A percentile compares a stretch with the other conserved stretches of the same genome.
These are phyloP conservation scores for Vitis hybrid DNA, from an alignment of 177 flowering plant species.

Conservation along the genomic window DNA sequence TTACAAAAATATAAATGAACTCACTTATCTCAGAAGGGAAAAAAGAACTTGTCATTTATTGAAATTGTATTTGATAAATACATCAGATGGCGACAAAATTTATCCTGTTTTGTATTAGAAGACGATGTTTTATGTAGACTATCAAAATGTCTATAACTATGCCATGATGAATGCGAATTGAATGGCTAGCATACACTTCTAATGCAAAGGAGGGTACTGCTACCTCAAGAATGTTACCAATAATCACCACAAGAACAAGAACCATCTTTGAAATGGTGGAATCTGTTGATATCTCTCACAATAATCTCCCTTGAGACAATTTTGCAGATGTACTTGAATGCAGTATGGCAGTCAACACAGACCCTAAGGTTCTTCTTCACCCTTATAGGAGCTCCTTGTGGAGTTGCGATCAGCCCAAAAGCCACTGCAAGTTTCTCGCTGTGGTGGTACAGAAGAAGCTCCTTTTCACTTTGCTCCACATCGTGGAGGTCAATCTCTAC, in stretches of 20 bases:
- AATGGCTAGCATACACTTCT: neutral
- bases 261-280: constrained; percentile 74
- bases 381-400: constrained; percentile 60
- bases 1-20: no score
- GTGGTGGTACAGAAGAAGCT: constrained; percentile 50
- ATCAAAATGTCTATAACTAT: neutral
- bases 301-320: constrained; percentile 63
- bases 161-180: neutral
- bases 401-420: constrained; percentile 67
- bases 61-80: no score
- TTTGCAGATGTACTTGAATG: constrained; percentile 56
- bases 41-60: no score
- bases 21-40: no score
- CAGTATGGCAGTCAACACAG: constrained; percentile 64
- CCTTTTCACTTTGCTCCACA: constrained; percentile 57
- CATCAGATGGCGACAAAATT: no score
- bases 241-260: constrained; percentile 78
- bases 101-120: no score
- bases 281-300: constrained; percentile 63
- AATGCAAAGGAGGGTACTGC: neutral
- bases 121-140: no score
- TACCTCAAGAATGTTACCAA: constrained; percentile 38
- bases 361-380: constrained; percentile 71
- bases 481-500: constrained; percentile 66
- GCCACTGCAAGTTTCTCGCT: constrained; percentile 82